Conservation (phyloP, 1,284 basidiomycete genomes). For the Papiliotrema terrestris region DNA sequence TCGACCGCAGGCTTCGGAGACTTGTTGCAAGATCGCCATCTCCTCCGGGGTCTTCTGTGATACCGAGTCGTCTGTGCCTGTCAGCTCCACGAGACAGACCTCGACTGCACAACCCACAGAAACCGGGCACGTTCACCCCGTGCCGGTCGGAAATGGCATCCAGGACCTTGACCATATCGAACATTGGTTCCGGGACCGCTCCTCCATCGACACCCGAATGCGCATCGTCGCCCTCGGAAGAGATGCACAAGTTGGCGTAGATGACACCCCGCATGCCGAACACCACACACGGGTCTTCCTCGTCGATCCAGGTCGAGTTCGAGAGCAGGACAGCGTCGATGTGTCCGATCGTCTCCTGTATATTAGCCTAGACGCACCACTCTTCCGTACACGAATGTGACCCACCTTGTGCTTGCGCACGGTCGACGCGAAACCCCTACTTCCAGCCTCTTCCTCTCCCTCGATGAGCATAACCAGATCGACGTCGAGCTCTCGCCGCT, state of each 20-base stretch:
- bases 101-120: slow-evolving; percentile 62
- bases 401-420: slow-evolving; percentile 70
- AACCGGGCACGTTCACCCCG: slow-evolving; percentile 68
- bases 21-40: slow-evolving; percentile 60
- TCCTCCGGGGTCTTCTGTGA: slow-evolving; percentile 65
- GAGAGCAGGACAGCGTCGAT: slow-evolving; percentile 79
- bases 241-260: slow-evolving; percentile 56
- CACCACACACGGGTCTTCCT: slow-evolving; percentile 90
- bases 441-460: slow-evolving; percentile 94
- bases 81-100: slow-evolving; percentile 5
- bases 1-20: slow-evolving; percentile 62
- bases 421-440: slow-evolving; percentile 73
- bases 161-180: slow-evolving; percentile 84
- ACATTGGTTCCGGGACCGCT: slow-evolving; percentile 80
- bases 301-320: slow-evolving; percentile 96
- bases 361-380: not conserved
- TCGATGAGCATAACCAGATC: slow-evolving; percentile 91
- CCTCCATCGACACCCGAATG: slow-evolving; percentile 82
- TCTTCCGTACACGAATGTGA: not conserved
- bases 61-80: slow-evolving; percentile 68
- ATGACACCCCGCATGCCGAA: slow-evolving; percentile 93
- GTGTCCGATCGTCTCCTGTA: slow-evolving; percentile 68
- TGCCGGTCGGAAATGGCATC: slow-evolving; percentile 63
- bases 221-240: slow-evolving; percentile 52
- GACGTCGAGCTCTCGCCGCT: slow-evolving; percentile 68